Base-by-base conservation (phyloP, 1,284 basidiomycete genomes). In the Pseudozyma tsukubaensis region DNA sequence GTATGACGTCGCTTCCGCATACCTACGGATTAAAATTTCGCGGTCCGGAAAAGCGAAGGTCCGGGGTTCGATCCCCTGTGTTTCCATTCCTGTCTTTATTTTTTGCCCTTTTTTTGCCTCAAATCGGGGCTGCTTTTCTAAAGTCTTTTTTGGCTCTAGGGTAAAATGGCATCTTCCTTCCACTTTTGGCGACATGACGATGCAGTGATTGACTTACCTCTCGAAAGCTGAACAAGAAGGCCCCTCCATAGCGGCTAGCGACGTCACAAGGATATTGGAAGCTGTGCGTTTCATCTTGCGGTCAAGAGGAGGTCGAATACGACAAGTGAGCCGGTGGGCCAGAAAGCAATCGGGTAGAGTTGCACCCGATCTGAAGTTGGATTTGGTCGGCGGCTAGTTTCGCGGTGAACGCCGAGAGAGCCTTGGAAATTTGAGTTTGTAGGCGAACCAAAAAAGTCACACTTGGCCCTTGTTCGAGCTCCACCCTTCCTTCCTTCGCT, bases 1-100 rank as follows among this genome's bases (percentile, higher is more conserved):
- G 70, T 72, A 72, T 72, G 70, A 72, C 70, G 70, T 72, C 70
- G 64, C 70, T 72, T 72, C 70, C 70, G 70, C 70, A 72, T 63
- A 50, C 64, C 40, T 45, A 44, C 12, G 39, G 48, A 43, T 40
- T 36, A 50, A 12, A 45, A 12, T 39, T 54, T 56, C 32, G 51
- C 50, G 53, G 64, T 57, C 39, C 60, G 60, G 62, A 48, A 52
- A 72, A 72, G 70, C 64, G 70, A 72, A 72, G 70, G 70, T 72
- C 70, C 70, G 70, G 70, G 70, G 70, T 72, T 72, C 70, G 64
- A 72, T 72, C 70, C 70, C 70, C 70, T 72, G 70, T 72, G 70
- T 72, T 72, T 72, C 70, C 70, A 72, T 72, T 72, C 69, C 63
- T 63, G 32, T 58, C 34, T 62, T 45, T 42, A 42, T 55, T 54